A percentile compares a stretch with the other conserved stretches of the same genome.
phyloP scores from a whole-genome alignment of 139 green algal genomes.

The Haematococcus sp. region DNA sequence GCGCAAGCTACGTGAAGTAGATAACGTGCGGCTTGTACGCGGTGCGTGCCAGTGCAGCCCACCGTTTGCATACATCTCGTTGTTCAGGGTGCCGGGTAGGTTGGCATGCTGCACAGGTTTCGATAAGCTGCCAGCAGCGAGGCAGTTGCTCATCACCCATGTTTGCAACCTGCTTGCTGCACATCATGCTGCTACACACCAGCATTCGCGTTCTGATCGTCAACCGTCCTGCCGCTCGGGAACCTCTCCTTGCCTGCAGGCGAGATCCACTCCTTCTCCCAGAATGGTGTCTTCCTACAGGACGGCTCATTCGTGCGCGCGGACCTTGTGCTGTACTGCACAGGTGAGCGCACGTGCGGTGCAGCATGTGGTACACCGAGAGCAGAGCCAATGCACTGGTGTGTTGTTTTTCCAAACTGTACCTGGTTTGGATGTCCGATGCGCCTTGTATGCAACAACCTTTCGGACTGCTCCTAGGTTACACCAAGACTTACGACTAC shows the following conservation, averaged over 20 bases:
- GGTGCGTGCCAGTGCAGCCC: not conserved
- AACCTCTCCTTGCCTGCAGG: not conserved
- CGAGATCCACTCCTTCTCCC: not conserved
- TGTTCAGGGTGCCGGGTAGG: too few relatives aligned
- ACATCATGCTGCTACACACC: not conserved
- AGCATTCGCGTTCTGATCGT: too few relatives aligned
- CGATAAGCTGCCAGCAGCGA: too few relatives aligned
- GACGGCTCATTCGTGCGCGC: slow-evolving; percentile 16
- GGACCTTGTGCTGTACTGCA: slow-evolving; percentile 41
- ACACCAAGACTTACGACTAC: slow-evolving; percentile 31
- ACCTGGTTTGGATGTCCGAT: too few relatives aligned
- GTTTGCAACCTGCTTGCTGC: not conserved
- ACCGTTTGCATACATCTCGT: too few relatives aligned
- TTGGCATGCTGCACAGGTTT: too few relatives aligned
- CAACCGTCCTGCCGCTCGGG: too few relatives aligned
- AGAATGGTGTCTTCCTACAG: slow-evolving; percentile 16
- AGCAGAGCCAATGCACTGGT: too few relatives aligned
- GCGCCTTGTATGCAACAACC: too few relatives aligned
- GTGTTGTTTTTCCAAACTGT: not conserved
- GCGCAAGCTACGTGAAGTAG: slow-evolving; percentile 5
- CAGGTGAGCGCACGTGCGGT: not conserved
- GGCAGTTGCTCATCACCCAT: too few relatives aligned
- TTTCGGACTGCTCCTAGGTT: slow-evolving; percentile 17
- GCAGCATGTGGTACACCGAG: too few relatives aligned
- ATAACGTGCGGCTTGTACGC: not conserved